These are phyloP conservation scores for Rhizophora apiculata DNA, from an alignment of 345 rosid species.

Conservation along the genomic window DNA sequence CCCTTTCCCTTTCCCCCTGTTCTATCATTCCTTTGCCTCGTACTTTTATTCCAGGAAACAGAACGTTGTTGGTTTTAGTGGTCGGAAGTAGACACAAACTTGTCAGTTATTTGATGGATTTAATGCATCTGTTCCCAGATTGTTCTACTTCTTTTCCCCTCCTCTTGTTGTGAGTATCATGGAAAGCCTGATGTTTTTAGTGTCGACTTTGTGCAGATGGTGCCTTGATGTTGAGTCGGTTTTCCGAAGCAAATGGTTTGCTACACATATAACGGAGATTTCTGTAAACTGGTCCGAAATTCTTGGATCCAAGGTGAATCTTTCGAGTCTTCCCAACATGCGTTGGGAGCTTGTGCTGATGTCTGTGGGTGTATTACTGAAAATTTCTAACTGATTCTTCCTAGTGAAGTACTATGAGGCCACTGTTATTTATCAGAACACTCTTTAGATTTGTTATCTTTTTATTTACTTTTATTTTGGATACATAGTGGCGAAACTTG, in stretches of 20 bases:
- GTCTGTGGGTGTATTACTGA: conserved; percentile 85
- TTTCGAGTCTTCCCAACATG: conserved; percentile 89
- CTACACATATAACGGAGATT: conserved; percentile 69
- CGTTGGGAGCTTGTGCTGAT: conserved; percentile 94
- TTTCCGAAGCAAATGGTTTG: conserved; percentile 75
- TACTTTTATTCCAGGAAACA: too few relatives aligned
- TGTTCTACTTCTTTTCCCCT: neutral
- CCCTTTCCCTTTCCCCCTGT: too few relatives aligned
- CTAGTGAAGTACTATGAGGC: neutral
- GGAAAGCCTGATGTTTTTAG: neutral
- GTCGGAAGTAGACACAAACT: too few relatives aligned
- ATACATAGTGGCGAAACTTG: too few relatives aligned
- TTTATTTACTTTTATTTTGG: too few relatives aligned
- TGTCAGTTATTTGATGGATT: too few relatives aligned
- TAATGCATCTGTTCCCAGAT: neutral
- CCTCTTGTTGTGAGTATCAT: neutral
- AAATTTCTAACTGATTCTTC: conserved; percentile 37
- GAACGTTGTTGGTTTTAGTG: too few relatives aligned
- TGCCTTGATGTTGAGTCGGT: conserved; percentile 96
- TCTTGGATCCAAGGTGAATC: conserved; percentile 92
- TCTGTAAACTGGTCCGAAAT: conserved; percentile 95
- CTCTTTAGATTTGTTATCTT: too few relatives aligned
- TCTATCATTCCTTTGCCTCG: too few relatives aligned
- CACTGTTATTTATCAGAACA: too few relatives aligned
- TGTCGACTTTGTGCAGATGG: conserved; percentile 60